Evolutionary conservation across 768 basidiomycete genomes (phyloP).

Genomic region (Naganishia onofrii): DNA sequence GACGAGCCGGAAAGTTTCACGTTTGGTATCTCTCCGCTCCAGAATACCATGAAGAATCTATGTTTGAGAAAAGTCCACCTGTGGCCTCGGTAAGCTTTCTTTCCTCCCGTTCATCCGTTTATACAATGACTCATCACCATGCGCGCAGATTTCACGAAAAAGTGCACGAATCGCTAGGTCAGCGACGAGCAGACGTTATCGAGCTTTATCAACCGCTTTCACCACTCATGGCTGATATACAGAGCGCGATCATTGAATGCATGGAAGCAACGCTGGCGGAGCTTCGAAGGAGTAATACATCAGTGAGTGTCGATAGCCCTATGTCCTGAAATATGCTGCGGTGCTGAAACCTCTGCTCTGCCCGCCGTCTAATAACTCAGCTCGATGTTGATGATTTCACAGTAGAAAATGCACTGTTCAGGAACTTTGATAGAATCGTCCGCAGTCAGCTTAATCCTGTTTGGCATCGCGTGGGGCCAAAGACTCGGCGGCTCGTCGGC

Average conservation of each 20-base stretch:
- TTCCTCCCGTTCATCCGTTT: no score
- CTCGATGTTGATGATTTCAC: slow-evolving; percentile 90
- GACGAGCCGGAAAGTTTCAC: slow-evolving; percentile 96
- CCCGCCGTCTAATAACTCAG: slow-evolving; percentile 53
- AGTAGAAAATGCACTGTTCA: slow-evolving; percentile 89
- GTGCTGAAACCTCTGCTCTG: background rate
- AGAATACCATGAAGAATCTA: slow-evolving; percentile 87
- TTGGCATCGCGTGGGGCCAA: slow-evolving; percentile 94
- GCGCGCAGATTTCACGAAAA: slow-evolving; percentile 86
- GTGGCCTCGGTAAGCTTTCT: slow-evolving; percentile 70
- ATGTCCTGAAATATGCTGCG: background rate
- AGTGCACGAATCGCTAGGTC: slow-evolving; percentile 75
- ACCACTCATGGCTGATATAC: slow-evolving; percentile 84
- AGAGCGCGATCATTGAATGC: slow-evolving; percentile 85
- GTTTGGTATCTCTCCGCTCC: slow-evolving; percentile 83
- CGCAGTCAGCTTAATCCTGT: slow-evolving; percentile 84
- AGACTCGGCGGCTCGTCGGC: slow-evolving; percentile 83
- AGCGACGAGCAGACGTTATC: slow-evolving; percentile 82
- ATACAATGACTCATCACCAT: no score
- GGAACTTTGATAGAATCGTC: slow-evolving; percentile 83
- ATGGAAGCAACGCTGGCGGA: slow-evolving; percentile 87
- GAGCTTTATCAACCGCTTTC: slow-evolving; percentile 85
- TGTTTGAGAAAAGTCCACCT: slow-evolving; percentile 84
- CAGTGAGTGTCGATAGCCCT: slow-evolving; percentile 52
- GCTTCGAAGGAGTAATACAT: slow-evolving; percentile 80